Evolutionary conservation across 225 moss, liverwort and hornwort genomes (phyloP).

Genomic region (Ulota crispa): DNA sequence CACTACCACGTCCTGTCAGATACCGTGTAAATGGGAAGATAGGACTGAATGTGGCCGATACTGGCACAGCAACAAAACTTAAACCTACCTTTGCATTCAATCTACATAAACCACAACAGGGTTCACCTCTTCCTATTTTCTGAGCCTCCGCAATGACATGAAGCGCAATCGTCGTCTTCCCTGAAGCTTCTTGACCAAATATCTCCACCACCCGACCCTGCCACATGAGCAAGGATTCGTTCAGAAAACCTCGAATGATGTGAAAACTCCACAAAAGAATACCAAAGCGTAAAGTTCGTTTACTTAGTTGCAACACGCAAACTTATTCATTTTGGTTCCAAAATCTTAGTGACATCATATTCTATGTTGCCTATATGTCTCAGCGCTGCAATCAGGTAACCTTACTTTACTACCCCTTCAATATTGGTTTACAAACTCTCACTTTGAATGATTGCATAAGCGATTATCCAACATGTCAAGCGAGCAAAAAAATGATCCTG

Average conservation of each 20-base stretch:
- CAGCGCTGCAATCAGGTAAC: too few species aligned
- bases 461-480: neutral
- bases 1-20: constrained; percentile 2
- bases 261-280: neutral
- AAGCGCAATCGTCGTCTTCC: constrained; percentile 83
- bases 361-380: too few species aligned
- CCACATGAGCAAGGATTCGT: neutral
- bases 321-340: too few species aligned
- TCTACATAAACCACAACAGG: neutral
- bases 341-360: too few species aligned
- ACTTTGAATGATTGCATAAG: too few species aligned
- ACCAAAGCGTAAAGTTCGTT: neutral
- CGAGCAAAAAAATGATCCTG: neutral
- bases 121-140: constrained; percentile 59
- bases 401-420: neutral
- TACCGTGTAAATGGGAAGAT: neutral
- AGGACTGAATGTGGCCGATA: neutral
- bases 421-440: neutral
- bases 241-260: neutral
- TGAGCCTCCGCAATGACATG: constrained; percentile 86
- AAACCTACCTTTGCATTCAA: neutral
- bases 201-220: constrained; percentile 88
- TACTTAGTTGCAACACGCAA: too few species aligned
- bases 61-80: neutral
- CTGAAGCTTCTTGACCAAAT: constrained; percentile 81